Evolutionary conservation across 495 filamentous ascomycete species (phyloP), one percentile per base, ranked within the genome.

Genomic region (Talaromyces thailandensis): DNA sequence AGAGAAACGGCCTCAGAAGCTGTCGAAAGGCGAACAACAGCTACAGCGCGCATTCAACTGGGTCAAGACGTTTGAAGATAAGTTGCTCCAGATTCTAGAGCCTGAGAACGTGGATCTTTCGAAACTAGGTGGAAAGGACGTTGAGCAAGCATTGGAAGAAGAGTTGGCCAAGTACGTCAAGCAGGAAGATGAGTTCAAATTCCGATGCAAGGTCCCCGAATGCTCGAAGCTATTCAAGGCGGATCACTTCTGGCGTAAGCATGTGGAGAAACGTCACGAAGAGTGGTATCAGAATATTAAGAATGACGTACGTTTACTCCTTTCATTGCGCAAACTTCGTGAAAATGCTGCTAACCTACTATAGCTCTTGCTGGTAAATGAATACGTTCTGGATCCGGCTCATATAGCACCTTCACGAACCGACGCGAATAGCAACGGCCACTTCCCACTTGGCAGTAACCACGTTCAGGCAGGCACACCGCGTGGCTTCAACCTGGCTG

Each of bases 11-110:
- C 81, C 84, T 62, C 82, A 83, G 40, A 87, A 86, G 29, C 82
- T 83, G 45, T 81, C 82, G 56, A 96, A 96, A 73, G 82, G 85
- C 1, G 92, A 96, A 67, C 88, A 93, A 67, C 95, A 98, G 74
- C 82, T 98, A 31, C 88, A 91, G 69, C 85, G 95, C 50, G 95
- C 94, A 1, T 96, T 92, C 77, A 99, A 99, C 67, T 98, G 95
- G 95, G 96, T 97, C n/a, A 93, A 88, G 75, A 96, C 93, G 0
- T 99, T 96, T 68, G 94, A 99, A 69, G 94, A 99, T 65, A 99
- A 98, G 78, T 81, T 97, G 59, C 78, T 90, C 70, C 91, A 94
- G 70, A 88, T 96, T 45, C 79, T 99, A 21, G 92, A 98, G 68
- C 93, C 93, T 6, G 89, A 96, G 28, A 85, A 84, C 61, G 90